Base-by-base conservation (phyloP, 2,329 filamentous ascomycete genomes). In the Aspergillus versicolor region DNA sequence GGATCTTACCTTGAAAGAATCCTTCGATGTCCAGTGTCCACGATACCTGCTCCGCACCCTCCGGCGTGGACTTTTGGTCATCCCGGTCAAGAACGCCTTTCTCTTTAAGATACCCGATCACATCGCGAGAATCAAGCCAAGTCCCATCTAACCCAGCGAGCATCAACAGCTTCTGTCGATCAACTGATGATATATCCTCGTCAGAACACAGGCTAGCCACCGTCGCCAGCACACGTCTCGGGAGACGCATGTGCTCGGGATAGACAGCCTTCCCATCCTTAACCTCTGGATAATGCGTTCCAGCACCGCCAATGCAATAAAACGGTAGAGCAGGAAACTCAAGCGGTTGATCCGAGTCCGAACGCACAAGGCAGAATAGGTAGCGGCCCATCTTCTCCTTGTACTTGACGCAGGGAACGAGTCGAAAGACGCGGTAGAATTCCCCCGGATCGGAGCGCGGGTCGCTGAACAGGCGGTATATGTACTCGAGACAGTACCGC, bases 281-380 rank as follows among this genome's bases (percentile, higher is more conserved):
- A n/a, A 65, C 67, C 3, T 69, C 66, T 6, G 76, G 75, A 63
- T 86, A 90, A 65, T 88, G 88, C 0, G 84, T 87, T 0, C 89
- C 89, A 0, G 87, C 81, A 2, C 87, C 87, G 1, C 88, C 88
- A 17, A 91, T 76, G 60, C 86, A 80, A 30, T 86, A 80, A 52
- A 89, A 87, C 0, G 89, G 87, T 5, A 81, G 79, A 3, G 77
- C 75, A 77, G 82, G 87, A 53, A 83, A 75, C 55, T 85, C 81
- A 2, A 92, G 74, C 0, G 81, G 75, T n/a, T 82, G 81, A 59
- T 69, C 63, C 2, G 71, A 65, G 8, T 67, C 67, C 5, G 74
- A 70, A 7, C 68, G 67, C 6, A 84, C 66, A 5, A 78, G 63
- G 4, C 63, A 50, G 19, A 62, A 59, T 55, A 83, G 76, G 2